Base-by-base conservation (phyloP, 495 filamentous ascomycete genomes). In the Aspergillus homomorphus region DNA sequence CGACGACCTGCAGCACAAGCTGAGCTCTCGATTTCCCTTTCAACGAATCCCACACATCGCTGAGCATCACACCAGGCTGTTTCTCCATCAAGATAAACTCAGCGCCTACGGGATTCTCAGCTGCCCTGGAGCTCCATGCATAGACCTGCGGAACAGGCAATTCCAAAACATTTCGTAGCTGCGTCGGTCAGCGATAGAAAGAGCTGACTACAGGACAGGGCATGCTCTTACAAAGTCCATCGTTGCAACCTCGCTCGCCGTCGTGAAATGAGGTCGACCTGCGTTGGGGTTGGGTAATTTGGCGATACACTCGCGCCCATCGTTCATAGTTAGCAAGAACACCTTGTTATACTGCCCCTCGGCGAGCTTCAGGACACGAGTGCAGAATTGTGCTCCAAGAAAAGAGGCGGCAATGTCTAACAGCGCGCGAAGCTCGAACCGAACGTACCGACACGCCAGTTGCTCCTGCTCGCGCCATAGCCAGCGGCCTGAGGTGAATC, bases 291-390 rank as follows among this genome's bases (percentile, higher is more conserved):
- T 68, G 46, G 70, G 73, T 19, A 76, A 63, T 52, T 68, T 67
- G 43, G 67, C 70, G 62, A 76, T 66, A 48, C 68, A 52, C 54
- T 63, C 63, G 28, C 58, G 65, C 23, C 71, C 71, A 64, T 76
- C 65, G 51, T 76, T 53, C 70, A 73, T 76, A n/a, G 62, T 67
- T 28, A 74, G 63, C 43, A 45, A 56, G 52, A 73, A 66, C 12
- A 71, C 69, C 64, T 73, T 74, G 62, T 73, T 76, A 59, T 71
- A 74, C 45, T 66, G 66, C 45, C 72, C 72, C 57, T 76, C 73
- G 20, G 65, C 64, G 49, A 72, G 48, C 52, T 74, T 76, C n/a
- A 63, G n/a, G 22, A 65, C 57, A 46, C 53, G 42, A 23, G 42
- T 60, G 57, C 66, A 69, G 45, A 56, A 58, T 60, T 51, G 50